Evolutionary conservation across 2,329 filamentous ascomycete species (phyloP).

Genomic region (Botrytis deweyae): DNA sequence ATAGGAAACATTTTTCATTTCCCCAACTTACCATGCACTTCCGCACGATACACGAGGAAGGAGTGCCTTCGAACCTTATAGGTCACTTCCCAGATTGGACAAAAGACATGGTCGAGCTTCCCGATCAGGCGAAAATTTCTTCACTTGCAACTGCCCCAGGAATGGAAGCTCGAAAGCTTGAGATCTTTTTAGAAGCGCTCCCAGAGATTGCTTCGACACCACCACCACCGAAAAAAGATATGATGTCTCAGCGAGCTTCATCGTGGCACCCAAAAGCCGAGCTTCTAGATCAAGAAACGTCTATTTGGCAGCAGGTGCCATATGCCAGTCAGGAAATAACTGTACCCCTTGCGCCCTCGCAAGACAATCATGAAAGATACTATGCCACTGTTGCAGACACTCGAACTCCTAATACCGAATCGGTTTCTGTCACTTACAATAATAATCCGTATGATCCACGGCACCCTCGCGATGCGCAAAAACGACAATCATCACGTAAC

Average conservation of each 20-base stretch:
- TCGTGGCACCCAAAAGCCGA: constrained; percentile 19
- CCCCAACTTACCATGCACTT: constrained; percentile 61
- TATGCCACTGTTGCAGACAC: constrained; percentile 28
- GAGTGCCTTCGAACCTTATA: constrained; percentile 33
- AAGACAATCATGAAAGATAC: constrained; percentile 39
- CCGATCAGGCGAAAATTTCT: constrained; percentile 49
- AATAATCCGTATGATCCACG: constrained; percentile 34
- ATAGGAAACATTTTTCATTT: constrained; percentile 51
- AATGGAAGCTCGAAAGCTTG: constrained; percentile 56
- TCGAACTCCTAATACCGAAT: constrained; percentile 23
- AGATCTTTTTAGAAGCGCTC: constrained; percentile 51
- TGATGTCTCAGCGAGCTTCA: neutral
- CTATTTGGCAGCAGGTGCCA: constrained; percentile 8
- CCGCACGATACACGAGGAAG: constrained; percentile 42
- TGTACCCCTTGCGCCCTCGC: constrained; percentile 33
- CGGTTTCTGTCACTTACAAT: constrained; percentile 25
- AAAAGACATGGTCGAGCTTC: constrained; percentile 60
- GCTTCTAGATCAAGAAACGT: neutral
- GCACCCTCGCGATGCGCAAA: constrained; percentile 29
- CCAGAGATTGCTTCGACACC: constrained; percentile 43
- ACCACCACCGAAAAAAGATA: constrained; percentile 7
- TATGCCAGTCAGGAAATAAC: constrained; percentile 22
- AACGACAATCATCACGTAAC: constrained; percentile 13
- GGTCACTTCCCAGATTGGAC: constrained; percentile 52
- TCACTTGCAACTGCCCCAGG: constrained; percentile 51